Conservation (phyloP, 495 filamentous ascomycete genomes). For the Aspergillus egyptiacus region DNA sequence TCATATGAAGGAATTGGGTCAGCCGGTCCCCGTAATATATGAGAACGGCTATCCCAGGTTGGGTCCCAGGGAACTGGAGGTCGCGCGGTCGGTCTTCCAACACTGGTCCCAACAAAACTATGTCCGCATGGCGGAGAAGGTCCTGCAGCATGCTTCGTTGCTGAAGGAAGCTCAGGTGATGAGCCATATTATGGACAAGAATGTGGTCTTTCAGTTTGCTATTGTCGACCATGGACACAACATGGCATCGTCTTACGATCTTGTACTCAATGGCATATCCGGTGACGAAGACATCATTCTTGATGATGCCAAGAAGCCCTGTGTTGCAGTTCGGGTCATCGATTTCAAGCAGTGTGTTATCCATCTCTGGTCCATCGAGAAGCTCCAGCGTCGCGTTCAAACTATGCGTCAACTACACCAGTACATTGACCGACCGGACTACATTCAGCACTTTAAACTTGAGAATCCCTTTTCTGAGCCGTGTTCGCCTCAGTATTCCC, state of each 20-base stretch:
- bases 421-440: slow-evolving; percentile 91
- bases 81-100: slow-evolving; percentile 57
- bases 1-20: slow-evolving; percentile 55
- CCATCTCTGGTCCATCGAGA: slow-evolving; percentile 91
- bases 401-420: slow-evolving; percentile 96
- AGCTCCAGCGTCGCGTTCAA: slow-evolving; percentile 78
- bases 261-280: slow-evolving; percentile 89
- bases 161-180: slow-evolving; percentile 96
- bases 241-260: slow-evolving; percentile 88
- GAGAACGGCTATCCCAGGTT: slow-evolving; percentile 55
- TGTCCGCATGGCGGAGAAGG: slow-evolving; percentile 89
- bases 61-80: slow-evolving; percentile 60
- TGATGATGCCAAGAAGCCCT: slow-evolving; percentile 79
- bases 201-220: slow-evolving; percentile 91
- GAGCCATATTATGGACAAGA: slow-evolving; percentile 94
- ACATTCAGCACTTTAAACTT: slow-evolving; percentile 61
- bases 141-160: slow-evolving; percentile 77
- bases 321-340: slow-evolving; percentile 83
- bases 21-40: slow-evolving; percentile 42
- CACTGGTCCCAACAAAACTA: slow-evolving; percentile 84
- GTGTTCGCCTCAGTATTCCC: slow-evolving; percentile 84
- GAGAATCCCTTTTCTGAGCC: slow-evolving; percentile 78
- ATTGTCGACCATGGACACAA: slow-evolving; percentile 84
- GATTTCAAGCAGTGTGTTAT: slow-evolving; percentile 85
- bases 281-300: slow-evolving; percentile 79